Evolutionary conservation across 164 flowering plant species (phyloP), one percentile per base, ranked within the genome.

Genomic region (Vitis cinerea): DNA sequence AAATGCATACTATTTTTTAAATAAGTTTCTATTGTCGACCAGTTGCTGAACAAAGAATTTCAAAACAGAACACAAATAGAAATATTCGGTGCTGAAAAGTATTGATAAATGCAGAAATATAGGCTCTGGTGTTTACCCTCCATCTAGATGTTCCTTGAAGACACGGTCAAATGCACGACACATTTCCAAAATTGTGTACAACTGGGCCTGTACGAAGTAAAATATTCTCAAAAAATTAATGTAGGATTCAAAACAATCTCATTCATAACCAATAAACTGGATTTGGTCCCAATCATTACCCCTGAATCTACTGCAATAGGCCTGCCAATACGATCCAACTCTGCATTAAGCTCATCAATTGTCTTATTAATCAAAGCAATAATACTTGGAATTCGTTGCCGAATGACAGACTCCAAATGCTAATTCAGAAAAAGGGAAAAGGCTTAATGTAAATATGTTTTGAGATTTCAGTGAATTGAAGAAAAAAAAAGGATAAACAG

Each of bases 281-380:
- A 29, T 64, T 50, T 50, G 61, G 10, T 59, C 49, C 59, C 11
- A 63, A 17, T 44, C 60, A 5, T 82, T 87, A 95, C 98, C 90
- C 99, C 99, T 68, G 89, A 88, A 72, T 95, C 99, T 55, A 72
- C 85, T 29, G 84, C 98, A 78, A 95, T 85, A 67, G 99, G 99
- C 79, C 97, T 90, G 63, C 99, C 99, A 71, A 93, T 90, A 30
- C 83, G 88, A 77, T 93, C 94, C 84, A 93, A 76, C 84, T 95
- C 97, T 58, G 97, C 90, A 67, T 95, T 88, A 66, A 95, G 86
- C 82, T 95, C 96, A 75, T 90, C 94, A 73, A 95, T 87, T 63
- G 82, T 93, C 80, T 90, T 95, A 73, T 90, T 95, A 62, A 93
- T 95, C 66, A 95, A 78, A 67, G 99, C 85, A 78, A 87, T 87